Evolutionary conservation across 1,284 basidiomycete genomes (phyloP).

Genomic region (Schizophyllum amplum): DNA sequence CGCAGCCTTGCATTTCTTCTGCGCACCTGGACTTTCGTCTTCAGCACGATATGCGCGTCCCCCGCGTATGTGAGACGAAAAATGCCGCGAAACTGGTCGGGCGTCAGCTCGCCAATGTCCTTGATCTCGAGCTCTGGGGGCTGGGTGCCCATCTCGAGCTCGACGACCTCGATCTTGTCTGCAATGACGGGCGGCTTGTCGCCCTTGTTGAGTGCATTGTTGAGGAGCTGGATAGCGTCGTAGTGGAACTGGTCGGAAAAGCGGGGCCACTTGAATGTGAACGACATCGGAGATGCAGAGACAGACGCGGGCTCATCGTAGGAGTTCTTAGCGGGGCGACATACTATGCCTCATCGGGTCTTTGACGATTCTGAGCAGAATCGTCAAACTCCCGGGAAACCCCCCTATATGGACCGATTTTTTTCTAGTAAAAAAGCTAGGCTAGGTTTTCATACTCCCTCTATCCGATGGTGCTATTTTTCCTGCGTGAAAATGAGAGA

Average conservation of each 20-base stretch:
- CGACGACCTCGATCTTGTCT: constrained; percentile 94
- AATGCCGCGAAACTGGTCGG: constrained; percentile 95
- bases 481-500: too few species aligned
- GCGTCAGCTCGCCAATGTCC: constrained; percentile 95
- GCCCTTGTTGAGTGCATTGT: constrained; percentile 93
- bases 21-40: constrained; percentile 89
- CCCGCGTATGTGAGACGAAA: constrained; percentile 94
- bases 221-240: constrained; percentile 91
- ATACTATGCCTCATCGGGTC: too few species aligned
- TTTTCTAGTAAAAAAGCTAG: too few species aligned
- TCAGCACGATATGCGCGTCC: constrained; percentile 92
- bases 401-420: too few species aligned
- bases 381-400: too few species aligned
- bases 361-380: too few species aligned
- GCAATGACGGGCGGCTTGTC: constrained; percentile 97
- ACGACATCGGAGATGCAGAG: constrained; percentile 63
- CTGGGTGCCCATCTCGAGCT: constrained; percentile 97
- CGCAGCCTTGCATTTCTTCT: neutral
- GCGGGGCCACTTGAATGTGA: constrained; percentile 95
- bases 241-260: constrained; percentile 95
- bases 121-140: constrained; percentile 96
- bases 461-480: too few species aligned
- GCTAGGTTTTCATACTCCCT: too few species aligned
- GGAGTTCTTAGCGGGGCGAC: neutral
- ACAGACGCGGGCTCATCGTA: neutral